phyloP scores from a whole-genome alignment of 139 green algal genomes.

The Volvox africanus region DNA sequence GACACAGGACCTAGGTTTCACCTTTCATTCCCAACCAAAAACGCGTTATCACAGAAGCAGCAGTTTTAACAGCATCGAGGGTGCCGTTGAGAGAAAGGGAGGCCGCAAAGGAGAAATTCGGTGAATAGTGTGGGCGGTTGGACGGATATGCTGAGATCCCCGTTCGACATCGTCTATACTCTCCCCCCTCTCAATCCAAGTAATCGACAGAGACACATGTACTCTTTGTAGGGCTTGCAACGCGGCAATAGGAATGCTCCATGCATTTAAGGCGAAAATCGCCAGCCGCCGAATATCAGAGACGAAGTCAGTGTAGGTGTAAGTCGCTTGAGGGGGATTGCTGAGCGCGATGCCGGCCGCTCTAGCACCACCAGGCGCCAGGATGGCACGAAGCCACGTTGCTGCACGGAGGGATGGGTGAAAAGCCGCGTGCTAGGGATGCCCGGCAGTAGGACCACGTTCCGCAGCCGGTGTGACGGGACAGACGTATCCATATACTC shows the following conservation, averaged over 20 bases:
- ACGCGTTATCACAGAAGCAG: no score
- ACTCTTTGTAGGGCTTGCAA: no score
- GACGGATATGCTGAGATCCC: not conserved
- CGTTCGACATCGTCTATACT: no score
- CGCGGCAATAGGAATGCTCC: no score
- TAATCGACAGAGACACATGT: not conserved
- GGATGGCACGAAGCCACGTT: not conserved
- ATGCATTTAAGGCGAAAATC: not conserved
- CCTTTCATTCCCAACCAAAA: no score
- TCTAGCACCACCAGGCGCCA: constrained; percentile 32
- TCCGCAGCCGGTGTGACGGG: not conserved
- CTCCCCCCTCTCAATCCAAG: no score
- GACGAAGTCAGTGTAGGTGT: constrained; percentile 20
- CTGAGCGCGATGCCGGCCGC: constrained; percentile 27
- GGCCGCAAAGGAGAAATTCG: no score
- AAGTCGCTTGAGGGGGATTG: not conserved
- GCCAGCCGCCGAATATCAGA: not conserved
- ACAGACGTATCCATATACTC: not conserved
- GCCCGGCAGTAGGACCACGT: constrained; percentile 5
- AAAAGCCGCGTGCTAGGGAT: constrained; percentile 19
- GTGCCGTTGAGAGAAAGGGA: no score
- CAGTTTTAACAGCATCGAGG: not conserved
- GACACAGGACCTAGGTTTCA: not conserved
- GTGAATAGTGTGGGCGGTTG: not conserved
- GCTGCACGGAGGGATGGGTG: not conserved